These are phyloP conservation scores for Penicillium paxilli DNA, from an alignment of 495 filamentous ascomycete species.

Conservation along the genomic window DNA sequence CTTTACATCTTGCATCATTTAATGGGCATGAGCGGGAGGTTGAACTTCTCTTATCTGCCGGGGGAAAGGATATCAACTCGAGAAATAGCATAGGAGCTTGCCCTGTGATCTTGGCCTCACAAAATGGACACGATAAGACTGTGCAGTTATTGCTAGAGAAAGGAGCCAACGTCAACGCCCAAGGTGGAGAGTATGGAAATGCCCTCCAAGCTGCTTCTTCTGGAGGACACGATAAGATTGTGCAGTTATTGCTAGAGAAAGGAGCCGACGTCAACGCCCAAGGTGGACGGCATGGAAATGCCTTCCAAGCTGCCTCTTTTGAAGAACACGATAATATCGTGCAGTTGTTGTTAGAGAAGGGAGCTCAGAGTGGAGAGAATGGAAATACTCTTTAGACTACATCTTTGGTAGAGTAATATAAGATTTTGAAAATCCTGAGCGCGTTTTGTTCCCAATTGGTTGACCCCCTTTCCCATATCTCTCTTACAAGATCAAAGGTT, in stretches of 20 bases:
- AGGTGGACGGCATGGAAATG: neutral
- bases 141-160: constrained; percentile 9
- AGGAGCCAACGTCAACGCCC: too few species aligned
- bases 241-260: too few species aligned
- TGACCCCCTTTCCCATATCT: too few species aligned
- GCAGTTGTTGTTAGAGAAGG: constrained; percentile 11
- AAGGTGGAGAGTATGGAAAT: too few species aligned
- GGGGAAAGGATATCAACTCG: constrained; percentile 6
- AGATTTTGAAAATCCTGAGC: too few species aligned
- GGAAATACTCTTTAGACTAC: too few species aligned
- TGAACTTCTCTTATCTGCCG: constrained; percentile 4
- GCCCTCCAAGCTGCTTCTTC: too few species aligned
- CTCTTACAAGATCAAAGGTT: too few species aligned
- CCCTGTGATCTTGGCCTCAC: constrained; percentile 21
- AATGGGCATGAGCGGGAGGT: constrained; percentile 21
- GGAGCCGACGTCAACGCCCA: too few species aligned
- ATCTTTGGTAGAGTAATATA: too few species aligned
- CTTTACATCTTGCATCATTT: constrained; percentile 17
- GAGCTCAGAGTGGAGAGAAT: neutral
- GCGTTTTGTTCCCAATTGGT: too few species aligned
- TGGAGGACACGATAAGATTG: too few species aligned
- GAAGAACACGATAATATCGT: constrained; percentile 15
- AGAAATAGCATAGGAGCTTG: constrained; percentile 8
- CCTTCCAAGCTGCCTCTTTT: constrained; percentile 9
- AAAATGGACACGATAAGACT: constrained; percentile 15